Evolutionary conservation across 306 rosid species (phyloP).

Genomic region (Quercus alba): DNA sequence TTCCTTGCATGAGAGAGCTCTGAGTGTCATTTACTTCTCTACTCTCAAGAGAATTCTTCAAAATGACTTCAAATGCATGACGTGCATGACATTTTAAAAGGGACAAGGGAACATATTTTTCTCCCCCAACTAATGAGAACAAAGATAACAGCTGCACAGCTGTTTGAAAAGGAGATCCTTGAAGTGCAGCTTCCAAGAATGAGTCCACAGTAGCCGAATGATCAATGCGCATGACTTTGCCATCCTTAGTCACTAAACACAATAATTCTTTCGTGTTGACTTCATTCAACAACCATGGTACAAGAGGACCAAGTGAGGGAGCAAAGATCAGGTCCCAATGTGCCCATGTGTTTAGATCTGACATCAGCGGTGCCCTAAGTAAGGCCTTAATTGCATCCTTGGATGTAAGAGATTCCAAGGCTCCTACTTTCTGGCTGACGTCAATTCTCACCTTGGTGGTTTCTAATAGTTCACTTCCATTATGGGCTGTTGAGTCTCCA

Average conservation of each 20-base stretch:
- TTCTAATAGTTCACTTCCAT: conserved; percentile 35
- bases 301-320: conserved; percentile 80
- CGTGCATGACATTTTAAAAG: too few species aligned
- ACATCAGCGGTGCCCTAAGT: conserved; percentile 75
- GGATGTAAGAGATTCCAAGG: conserved; percentile 34
- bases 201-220: too few species aligned
- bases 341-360: conserved; percentile 82
- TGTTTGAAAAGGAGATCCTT: too few species aligned
- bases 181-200: too few species aligned
- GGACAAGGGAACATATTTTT: too few species aligned
- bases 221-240: too few species aligned
- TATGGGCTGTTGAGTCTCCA: conserved; percentile 33
- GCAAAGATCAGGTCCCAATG: conserved; percentile 89
- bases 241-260: too few species aligned
- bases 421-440: conserved; percentile 23
- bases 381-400: conserved; percentile 67
- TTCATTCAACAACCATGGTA: conserved; percentile 72
- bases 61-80: conserved; percentile 71
- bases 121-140: too few species aligned
- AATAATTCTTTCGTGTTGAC: too few species aligned
- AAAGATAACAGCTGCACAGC: too few species aligned
- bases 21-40: conserved; percentile 29
- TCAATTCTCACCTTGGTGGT: conserved; percentile 26
- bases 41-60: conserved; percentile 48
- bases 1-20: conserved; percentile 33